phyloP scores from a whole-genome alignment of 2,329 filamentous ascomycete genomes.

The Monosporascus cannonballus region DNA sequence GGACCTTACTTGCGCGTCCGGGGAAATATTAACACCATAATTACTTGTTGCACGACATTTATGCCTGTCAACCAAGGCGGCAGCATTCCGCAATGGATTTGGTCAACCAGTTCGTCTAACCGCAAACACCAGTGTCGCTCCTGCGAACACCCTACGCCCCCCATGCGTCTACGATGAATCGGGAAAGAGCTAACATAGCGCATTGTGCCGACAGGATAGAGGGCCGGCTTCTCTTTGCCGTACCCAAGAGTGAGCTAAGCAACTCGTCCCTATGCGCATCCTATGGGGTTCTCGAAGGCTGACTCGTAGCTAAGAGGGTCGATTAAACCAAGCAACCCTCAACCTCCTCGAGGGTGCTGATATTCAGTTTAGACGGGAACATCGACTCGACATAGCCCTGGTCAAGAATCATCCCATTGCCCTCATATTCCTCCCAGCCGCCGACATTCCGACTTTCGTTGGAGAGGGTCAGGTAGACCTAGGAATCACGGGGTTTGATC shows the following conservation, averaged over 20 bases:
- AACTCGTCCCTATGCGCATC: not conserved
- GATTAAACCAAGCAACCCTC: slow-evolving; percentile 79
- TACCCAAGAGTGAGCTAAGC: slow-evolving; percentile 82
- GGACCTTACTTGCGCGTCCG: not conserved
- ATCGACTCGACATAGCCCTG: slow-evolving; percentile 91
- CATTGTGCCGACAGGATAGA: slow-evolving; percentile 58
- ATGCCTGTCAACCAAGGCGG: no score
- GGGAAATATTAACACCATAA: not conserved
- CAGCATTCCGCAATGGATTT: slow-evolving; percentile 38
- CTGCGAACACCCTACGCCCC: not conserved
- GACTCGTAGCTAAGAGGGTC: slow-evolving; percentile 62
- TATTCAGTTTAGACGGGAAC: slow-evolving; percentile 93
- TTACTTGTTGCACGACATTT: not conserved
- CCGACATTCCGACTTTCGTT: slow-evolving; percentile 96
- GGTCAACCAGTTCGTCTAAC: slow-evolving; percentile 43
- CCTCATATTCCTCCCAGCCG: slow-evolving; percentile 92
- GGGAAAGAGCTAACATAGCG: slow-evolving; percentile 28
- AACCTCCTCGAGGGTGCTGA: slow-evolving; percentile 91
- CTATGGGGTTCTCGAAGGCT: slow-evolving; percentile 9
- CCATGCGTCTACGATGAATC: not conserved
- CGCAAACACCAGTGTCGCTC: slow-evolving; percentile 3
- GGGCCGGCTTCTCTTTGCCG: slow-evolving; percentile 88
- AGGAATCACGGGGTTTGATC: slow-evolving; percentile 90
- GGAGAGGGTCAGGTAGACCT: slow-evolving; percentile 90
- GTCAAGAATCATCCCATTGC: slow-evolving; percentile 96